Conservation (phyloP, 345 rosid genomes). For the Alliaria petiolata region DNA sequence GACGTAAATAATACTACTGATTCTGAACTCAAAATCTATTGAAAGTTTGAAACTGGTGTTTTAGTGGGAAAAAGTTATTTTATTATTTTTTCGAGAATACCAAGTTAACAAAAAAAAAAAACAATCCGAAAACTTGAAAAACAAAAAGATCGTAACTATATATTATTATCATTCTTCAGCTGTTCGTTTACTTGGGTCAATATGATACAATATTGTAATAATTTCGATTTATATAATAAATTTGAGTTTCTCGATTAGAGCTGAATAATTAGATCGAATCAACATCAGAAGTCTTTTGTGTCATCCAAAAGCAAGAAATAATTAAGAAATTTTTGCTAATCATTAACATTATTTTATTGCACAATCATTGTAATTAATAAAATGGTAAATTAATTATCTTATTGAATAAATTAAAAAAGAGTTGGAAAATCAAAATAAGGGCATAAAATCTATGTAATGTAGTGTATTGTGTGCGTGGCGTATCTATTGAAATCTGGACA, state of each 20-base stretch:
- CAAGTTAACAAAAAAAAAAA: neutral
- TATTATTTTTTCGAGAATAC: neutral
- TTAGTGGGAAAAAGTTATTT: neutral
- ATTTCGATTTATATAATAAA: neutral
- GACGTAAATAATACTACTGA: neutral
- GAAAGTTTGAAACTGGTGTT: neutral
- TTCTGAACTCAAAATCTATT: no score
- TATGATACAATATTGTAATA: neutral
- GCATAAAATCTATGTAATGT: constrained; percentile 66
- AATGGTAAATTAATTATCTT: neutral
- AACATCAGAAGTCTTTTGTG: constrained; percentile 26
- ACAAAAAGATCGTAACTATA: neutral
- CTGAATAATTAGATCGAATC: constrained; percentile 24
- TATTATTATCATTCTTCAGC: no score
- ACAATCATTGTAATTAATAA: constrained; percentile 26
- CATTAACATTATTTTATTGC: neutral
- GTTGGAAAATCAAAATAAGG: constrained; percentile 28
- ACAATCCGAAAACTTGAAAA: neutral
- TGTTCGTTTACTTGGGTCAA: no score
- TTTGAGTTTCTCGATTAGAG: constrained; percentile 5
- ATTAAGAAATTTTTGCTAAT: constrained; percentile 6
- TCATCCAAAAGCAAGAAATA: constrained; percentile 21
- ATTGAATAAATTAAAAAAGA: neutral
- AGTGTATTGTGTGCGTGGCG: constrained; percentile 38
- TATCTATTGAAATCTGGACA: constrained; percentile 59